A percentile compares a stretch with the other conserved stretches of the same genome.
Evolutionary conservation across 108 stramenopile genomes (phyloP).

Genomic region (Cyclotella sp.): DNA sequence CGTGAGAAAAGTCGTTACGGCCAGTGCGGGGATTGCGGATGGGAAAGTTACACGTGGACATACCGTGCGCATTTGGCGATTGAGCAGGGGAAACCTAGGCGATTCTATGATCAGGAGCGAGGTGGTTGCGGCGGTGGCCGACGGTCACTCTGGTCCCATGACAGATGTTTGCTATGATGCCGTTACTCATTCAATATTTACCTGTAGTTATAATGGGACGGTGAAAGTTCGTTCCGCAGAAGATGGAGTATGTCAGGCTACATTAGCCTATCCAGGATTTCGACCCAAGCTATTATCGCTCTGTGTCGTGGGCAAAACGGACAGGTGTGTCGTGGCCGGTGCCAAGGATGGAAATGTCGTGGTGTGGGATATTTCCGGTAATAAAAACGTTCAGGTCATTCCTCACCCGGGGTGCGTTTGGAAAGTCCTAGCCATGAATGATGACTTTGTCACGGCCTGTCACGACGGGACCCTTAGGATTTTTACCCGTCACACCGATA

Average conservation of each 20-base stretch:
- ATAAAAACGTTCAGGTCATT: slow-evolving; percentile 56
- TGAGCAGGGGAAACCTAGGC: neutral
- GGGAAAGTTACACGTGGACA: slow-evolving; percentile 70
- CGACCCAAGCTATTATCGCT: slow-evolving; percentile 80
- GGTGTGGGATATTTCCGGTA: slow-evolving; percentile 55
- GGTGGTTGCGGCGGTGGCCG: slow-evolving; percentile 49
- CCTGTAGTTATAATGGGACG: slow-evolving; percentile 93
- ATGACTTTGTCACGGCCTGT: slow-evolving; percentile 90
- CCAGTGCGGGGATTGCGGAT: slow-evolving; percentile 80
- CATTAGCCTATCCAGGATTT: slow-evolving; percentile 66
- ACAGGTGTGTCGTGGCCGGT: slow-evolving; percentile 53
- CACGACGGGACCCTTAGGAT: slow-evolving; percentile 85
- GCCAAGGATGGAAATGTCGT: slow-evolving; percentile 87
- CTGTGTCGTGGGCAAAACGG: slow-evolving; percentile 28
- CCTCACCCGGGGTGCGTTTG: slow-evolving; percentile 83
- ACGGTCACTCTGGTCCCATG: slow-evolving; percentile 88
- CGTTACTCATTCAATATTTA: slow-evolving; percentile 63
- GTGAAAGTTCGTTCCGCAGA: slow-evolving; percentile 87
- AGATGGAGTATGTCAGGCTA: slow-evolving; percentile 67
- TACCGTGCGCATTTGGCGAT: slow-evolving; percentile 74
- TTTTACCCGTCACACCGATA: slow-evolving; percentile 71
- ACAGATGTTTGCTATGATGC: slow-evolving; percentile 70
- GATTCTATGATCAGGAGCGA: slow-evolving; percentile 35
- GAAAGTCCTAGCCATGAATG: slow-evolving; percentile 52
- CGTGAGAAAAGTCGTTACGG: slow-evolving; percentile 64